A percentile compares a stretch with the other conserved stretches of the same genome.
Conservation (phyloP, 2,329 filamentous ascomycete genomes). For the Talaromyces verruculosus region DNA sequence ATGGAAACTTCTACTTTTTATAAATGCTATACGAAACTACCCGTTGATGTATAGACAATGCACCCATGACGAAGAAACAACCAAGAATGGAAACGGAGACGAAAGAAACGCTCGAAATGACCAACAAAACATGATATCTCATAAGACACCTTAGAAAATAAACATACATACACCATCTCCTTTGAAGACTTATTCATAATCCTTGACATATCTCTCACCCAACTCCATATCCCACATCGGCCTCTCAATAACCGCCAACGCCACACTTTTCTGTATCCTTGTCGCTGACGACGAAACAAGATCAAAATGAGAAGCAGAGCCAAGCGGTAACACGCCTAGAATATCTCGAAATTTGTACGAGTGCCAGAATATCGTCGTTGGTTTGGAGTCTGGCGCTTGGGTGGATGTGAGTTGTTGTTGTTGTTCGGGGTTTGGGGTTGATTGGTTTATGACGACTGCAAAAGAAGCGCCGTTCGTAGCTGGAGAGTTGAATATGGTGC, state of each 20-base stretch:
- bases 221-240: slow-evolving; percentile 80
- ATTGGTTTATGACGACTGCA: slow-evolving; percentile 33
- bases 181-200: slow-evolving; percentile 45
- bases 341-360: slow-evolving; percentile 96
- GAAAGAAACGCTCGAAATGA: slow-evolving; percentile 6
- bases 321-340: slow-evolving; percentile 67
- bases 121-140: neutral
- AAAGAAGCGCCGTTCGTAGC: slow-evolving; percentile 23
- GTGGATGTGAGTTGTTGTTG: too few relatives aligned
- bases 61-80: neutral
- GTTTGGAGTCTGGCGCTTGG: neutral
- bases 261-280: slow-evolving; percentile 43
- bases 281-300: slow-evolving; percentile 28
- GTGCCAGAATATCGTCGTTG: slow-evolving; percentile 57
- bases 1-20: neutral
- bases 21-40: slow-evolving; percentile 3
- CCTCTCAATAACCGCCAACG: slow-evolving; percentile 86
- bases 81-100: neutral
- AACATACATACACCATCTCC: neutral
- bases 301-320: slow-evolving; percentile 24
- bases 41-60: neutral
- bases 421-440: neutral
- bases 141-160: neutral
- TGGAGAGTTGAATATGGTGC: neutral
- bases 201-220: slow-evolving; percentile 67